These are phyloP conservation scores for Melampsora occidentalis DNA, from an alignment of 1,284 basidiomycete species.

Conservation along the genomic window DNA sequence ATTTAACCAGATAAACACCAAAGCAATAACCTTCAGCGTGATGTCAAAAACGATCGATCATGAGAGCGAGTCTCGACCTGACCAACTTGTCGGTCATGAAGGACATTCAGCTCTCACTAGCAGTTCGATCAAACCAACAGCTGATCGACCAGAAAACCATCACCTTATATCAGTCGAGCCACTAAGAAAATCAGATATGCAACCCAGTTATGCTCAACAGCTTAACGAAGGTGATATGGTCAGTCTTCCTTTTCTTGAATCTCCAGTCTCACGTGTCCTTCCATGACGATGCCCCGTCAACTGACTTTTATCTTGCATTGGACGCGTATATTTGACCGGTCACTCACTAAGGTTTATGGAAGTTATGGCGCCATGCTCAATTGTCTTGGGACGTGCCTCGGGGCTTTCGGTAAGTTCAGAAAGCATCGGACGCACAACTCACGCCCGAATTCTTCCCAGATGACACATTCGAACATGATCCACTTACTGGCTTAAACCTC, in stretches of 20 bases:
- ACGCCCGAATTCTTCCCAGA: constrained; percentile 57
- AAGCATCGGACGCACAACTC: background rate
- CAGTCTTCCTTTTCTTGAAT: background rate
- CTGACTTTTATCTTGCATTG: background rate
- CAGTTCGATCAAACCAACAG: too few species aligned
- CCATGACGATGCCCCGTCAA: background rate
- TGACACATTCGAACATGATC: background rate
- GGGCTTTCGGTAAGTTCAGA: constrained; percentile 40
- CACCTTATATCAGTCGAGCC: constrained; percentile 68
- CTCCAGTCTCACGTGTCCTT: background rate
- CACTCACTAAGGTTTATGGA: constrained; percentile 55
- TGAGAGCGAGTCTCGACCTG: too few species aligned
- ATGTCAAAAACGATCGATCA: too few species aligned
- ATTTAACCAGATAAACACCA: too few species aligned
- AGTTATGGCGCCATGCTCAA: constrained; percentile 79
- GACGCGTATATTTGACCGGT: background rate
- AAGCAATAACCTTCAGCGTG: too few species aligned
- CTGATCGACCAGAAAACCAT: background rate
- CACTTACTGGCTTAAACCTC: constrained; percentile 55
- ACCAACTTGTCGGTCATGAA: too few species aligned
- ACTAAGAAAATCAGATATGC: constrained; percentile 76
- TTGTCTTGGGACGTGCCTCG: constrained; percentile 55
- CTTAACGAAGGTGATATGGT: constrained; percentile 2
- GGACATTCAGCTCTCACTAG: too few species aligned
- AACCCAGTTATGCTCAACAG: constrained; percentile 54